A percentile compares a stretch with the other conserved stretches of the same genome.
phyloP scores from a whole-genome alignment of 805 yeast genomes.

The Ogataea thermomethanolica region DNA sequence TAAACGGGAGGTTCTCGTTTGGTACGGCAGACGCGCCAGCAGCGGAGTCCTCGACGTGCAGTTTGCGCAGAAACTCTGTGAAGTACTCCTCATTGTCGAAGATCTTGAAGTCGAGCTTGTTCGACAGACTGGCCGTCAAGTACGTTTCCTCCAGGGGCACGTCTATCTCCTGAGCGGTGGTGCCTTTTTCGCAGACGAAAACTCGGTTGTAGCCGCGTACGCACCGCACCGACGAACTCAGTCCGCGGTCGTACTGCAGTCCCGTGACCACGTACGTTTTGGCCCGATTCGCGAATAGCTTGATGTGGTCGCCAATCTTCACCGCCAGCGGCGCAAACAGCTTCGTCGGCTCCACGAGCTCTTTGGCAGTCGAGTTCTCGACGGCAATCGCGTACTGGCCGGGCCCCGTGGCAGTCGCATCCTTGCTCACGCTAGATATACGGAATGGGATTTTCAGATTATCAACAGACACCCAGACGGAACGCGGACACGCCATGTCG shows the following conservation, averaged over 20 bases:
- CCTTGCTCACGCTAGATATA: conserved; percentile 7
- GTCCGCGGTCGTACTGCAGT: conserved; percentile 29
- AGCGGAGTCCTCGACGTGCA: conserved; percentile 4
- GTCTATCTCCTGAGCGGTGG: conserved; percentile 17
- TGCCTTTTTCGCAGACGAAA: conserved; percentile 30
- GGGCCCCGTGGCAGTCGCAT: neutral
- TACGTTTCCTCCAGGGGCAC: conserved; percentile 31
- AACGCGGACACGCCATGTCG: conserved; percentile 9
- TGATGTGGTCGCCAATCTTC: conserved; percentile 53
- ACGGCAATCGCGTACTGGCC: conserved; percentile 3
- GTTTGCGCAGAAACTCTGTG: conserved; percentile 7
- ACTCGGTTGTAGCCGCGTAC: conserved; percentile 60
- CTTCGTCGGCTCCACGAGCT: conserved; percentile 30
- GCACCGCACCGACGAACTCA: conserved; percentile 40
- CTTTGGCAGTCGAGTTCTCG: conserved; percentile 21
- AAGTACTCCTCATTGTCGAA: conserved; percentile 18
- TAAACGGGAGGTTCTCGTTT: conserved; percentile 19
- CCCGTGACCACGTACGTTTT: conserved; percentile 45
- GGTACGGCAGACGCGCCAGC: neutral
- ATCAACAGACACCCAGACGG: conserved; percentile 16
- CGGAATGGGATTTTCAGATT: conserved; percentile 11
- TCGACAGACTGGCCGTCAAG: conserved; percentile 35
- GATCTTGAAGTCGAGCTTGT: conserved; percentile 18
- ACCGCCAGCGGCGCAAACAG: conserved; percentile 47
- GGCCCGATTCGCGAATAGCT: conserved; percentile 29